Evolutionary conservation across 805 yeast genomes (phyloP), one percentile per base, ranked within the genome.

Genomic region (Ogataea chonburiensis): DNA sequence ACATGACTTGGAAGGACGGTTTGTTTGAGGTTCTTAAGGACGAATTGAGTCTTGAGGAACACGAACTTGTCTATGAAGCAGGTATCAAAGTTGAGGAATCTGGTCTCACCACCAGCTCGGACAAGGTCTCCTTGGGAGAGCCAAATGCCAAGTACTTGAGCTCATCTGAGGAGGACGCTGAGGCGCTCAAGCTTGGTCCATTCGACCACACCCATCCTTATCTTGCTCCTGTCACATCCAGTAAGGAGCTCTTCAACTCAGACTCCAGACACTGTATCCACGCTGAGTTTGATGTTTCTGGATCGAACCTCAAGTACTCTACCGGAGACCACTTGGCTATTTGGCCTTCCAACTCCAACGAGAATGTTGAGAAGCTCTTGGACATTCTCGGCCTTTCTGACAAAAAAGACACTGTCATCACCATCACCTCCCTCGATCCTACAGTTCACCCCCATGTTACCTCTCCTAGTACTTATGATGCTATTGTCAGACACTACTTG

Each of bases 291-390:
- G 97, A 91, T 55, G 64, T 88, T 23, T 71, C 87, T 1, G 75
- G 67, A 18, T 72, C 91, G 4, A 82, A 81, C 53, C 68, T 93
- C 55, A 79, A 81, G 51, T 91, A 91, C 63, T 70, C 91, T 31
- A 91, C 98, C 4, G 98, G 98, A 61, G 98, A 91, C 60, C 98
- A 91, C 64, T 64, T 93, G 45, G 98, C 96, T 11, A 68, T 93
- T 39, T 86, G 96, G 94, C 93, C 97, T 22, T 86, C 93, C 16
- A 91, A 91, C 63, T 69, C 95, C 2, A 70, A 81, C 54, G 86
- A 80, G 58, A 77, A 84, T 51, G 81, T 88, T 21, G 70, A 66
- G n/a, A 67, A 70, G 27, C 83, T 93, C 50, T 64, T 83, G 42
- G 49, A 64, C 29, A 79, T 84, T 5, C 77, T 91, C 37, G 81